Evolutionary conservation across 2,329 filamentous ascomycete species (phyloP), one percentile per base, ranked within the genome.

Genomic region (Knufia fluminis): DNA sequence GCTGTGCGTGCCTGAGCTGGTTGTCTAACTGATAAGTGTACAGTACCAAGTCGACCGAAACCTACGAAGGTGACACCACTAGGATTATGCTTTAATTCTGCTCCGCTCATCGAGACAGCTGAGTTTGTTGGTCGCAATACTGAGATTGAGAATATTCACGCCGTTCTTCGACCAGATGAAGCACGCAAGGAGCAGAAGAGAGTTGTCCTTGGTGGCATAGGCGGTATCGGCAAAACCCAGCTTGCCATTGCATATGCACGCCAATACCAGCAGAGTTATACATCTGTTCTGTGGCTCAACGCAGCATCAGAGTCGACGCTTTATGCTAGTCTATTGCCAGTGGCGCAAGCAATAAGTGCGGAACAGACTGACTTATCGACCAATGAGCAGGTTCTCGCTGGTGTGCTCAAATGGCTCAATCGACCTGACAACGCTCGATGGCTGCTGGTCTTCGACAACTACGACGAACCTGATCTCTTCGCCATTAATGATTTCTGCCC

Each of bases 171-270:
- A 17, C 33, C 33, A 6, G 33, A 36, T 14, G 7, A 7, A 14
- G 4, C 10, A 36, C 16, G 6, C 16, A 16, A 4, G 33, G 33
- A 36, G n/a, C 33, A 36, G 16, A 6, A 14, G 4, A 6, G 33
- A 36, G 10, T 55, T 3, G 58, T 68, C 20, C 53, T 72, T 6
- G 60, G 70, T 42, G 68, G 70, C n/a, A 59, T 71, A 2, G 68
- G 70, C n/a, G 69, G 69, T 3, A 71, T 73, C 23, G 69, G 67
- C 23, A 73, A 73, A 60, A 72, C 70, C n/a, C 66, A 73, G 54
- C 60, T 71, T 17, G 60, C 63, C 6, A 54, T 70, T 7, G 59
- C 62, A 38, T 73, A 67, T 56, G 56, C 62, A 1, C 64, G 62
- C 54, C 52, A 51, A 24, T 53, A 72, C 49, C 58, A 59, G 23